phyloP scores from a whole-genome alignment of 106 monocot genomes.

The Platanthera guangdongensis region DNA sequence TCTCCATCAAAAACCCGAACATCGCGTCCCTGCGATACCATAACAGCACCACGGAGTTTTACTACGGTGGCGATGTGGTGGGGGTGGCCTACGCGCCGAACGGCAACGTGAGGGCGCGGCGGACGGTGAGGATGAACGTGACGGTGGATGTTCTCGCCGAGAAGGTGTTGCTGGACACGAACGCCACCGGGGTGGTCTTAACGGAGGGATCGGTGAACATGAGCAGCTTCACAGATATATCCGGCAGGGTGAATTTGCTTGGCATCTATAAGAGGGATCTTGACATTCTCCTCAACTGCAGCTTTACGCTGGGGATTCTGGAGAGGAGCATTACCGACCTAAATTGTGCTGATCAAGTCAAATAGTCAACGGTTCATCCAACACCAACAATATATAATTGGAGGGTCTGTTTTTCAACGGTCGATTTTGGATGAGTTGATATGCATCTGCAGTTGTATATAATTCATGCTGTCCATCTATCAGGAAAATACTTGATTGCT shows the following conservation, averaged over 20 bases:
- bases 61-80: slow-evolving; percentile 20
- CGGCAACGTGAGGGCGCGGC: slow-evolving; percentile 21
- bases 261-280: slow-evolving; percentile 56
- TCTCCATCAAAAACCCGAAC: slow-evolving; percentile 63
- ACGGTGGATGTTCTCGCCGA: slow-evolving; percentile 47
- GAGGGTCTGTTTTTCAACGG: too few species aligned
- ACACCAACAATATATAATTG: too few species aligned
- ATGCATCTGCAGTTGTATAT: too few species aligned
- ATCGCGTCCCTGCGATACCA: slow-evolving; percentile 35
- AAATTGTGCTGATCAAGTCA: too few species aligned
- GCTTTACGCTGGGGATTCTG: slow-evolving; percentile 25
- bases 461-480: too few species aligned
- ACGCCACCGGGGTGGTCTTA: neutral
- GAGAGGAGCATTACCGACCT: neutral
- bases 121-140: slow-evolving; percentile 51
- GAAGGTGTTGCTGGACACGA: slow-evolving; percentile 3
- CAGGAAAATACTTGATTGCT: too few species aligned
- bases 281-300: slow-evolving; percentile 45
- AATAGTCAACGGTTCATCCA: too few species aligned
- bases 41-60: slow-evolving; percentile 45
- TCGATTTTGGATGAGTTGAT: too few species aligned
- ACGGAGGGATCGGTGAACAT: slow-evolving; percentile 20
- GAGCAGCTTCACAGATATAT: slow-evolving; percentile 51
- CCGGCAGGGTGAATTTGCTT: slow-evolving; percentile 46
- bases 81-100: slow-evolving; percentile 43